Evolutionary conservation across 2,329 filamentous ascomycete species (phyloP).

Genomic region (Pseudogymnoascus sp.): DNA sequence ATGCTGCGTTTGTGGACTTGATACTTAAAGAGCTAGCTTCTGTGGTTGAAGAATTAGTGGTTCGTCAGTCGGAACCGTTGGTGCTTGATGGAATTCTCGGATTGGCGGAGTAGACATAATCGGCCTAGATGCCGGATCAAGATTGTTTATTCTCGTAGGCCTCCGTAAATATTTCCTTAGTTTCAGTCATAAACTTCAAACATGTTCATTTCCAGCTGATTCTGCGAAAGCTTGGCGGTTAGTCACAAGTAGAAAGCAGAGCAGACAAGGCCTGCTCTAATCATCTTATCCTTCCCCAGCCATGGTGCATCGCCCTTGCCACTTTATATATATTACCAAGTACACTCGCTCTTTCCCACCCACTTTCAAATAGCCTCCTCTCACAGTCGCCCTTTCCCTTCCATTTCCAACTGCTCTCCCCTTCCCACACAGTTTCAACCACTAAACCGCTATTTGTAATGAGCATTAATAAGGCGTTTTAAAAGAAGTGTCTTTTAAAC

Average conservation of each 20-base stretch:
- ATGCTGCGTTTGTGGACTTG: slow-evolving; percentile 30
- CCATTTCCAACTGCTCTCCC: background rate
- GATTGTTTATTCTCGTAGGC: background rate
- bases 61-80: slow-evolving; percentile 1
- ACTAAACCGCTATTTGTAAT: background rate
- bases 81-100: slow-evolving; percentile 15
- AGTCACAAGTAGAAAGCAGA: background rate
- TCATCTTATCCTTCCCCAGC: background rate
- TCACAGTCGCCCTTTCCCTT: background rate
- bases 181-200: background rate
- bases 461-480: background rate
- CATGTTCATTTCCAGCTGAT: background rate
- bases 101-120: background rate
- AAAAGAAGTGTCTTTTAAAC: background rate
- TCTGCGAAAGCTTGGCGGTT: background rate
- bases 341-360: background rate
- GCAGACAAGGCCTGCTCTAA: background rate
- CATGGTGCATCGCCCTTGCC: background rate
- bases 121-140: background rate
- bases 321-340: background rate
- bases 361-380: background rate
- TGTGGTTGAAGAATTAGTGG: slow-evolving; percentile 19
- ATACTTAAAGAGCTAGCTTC: slow-evolving; percentile 28
- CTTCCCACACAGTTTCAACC: background rate
- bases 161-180: background rate